Conservation (phyloP, 495 filamentous ascomycete genomes). For the Penicilliopsis zonata region DNA sequence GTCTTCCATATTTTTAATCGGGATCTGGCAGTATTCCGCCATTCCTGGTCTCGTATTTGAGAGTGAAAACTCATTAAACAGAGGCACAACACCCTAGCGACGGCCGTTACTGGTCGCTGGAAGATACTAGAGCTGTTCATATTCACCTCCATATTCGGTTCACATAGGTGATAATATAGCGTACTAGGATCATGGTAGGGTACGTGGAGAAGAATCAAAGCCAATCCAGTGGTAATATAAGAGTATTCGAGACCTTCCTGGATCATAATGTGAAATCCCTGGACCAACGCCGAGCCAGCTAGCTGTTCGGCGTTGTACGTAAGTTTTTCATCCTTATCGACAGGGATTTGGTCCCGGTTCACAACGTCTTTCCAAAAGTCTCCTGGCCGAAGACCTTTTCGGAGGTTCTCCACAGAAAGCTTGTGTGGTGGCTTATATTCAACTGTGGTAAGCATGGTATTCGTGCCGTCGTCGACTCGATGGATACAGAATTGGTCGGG, state of each 20-base stretch:
- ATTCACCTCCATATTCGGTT: slow-evolving; percentile 15
- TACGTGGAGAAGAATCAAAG: slow-evolving; percentile 12
- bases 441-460: slow-evolving; percentile 12
- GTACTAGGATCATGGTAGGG: slow-evolving; percentile 10
- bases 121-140: slow-evolving; percentile 1
- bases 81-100: slow-evolving; percentile 6
- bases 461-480: slow-evolving; percentile 9
- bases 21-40: slow-evolving; percentile 8
- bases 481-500: slow-evolving; percentile 15
- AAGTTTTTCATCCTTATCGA: slow-evolving; percentile 8
- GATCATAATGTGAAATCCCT: slow-evolving; percentile 21
- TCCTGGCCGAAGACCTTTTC: slow-evolving; percentile 14
- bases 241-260: slow-evolving; percentile 17
- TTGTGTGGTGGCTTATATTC: slow-evolving; percentile 28
- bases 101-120: slow-evolving; percentile 1
- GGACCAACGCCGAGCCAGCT: slow-evolving; percentile 8
- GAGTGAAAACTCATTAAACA: slow-evolving; percentile 7
- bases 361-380: slow-evolving; percentile 11
- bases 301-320: slow-evolving; percentile 14
- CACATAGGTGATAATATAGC: slow-evolving; percentile 17
- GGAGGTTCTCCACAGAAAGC: slow-evolving; percentile 15
- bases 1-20: slow-evolving; percentile 6
- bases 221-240: slow-evolving; percentile 10
- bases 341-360: slow-evolving; percentile 8
- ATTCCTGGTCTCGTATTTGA: slow-evolving; percentile 8